Evolutionary conservation across 257 asterid genomes (phyloP), one percentile per base, ranked within the genome.

Genomic region (Coffea canephora): DNA sequence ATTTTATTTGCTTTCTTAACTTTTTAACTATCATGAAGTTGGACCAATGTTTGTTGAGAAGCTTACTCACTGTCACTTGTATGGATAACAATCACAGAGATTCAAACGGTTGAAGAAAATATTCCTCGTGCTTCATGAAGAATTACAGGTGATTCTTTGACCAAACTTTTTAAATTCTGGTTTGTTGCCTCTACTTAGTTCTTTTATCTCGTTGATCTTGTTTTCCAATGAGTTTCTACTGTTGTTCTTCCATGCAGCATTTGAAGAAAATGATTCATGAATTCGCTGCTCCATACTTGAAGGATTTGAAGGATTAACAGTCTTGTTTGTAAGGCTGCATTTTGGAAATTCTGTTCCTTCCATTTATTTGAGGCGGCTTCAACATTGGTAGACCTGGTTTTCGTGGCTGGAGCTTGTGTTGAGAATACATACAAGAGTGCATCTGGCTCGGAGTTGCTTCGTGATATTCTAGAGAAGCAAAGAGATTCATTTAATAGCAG

Each of bases 211-310:
- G 66, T 71, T 67, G 50, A 43, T 13, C 31, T 65, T 75, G 21
- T 65, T 55, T 71, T 65, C 27, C 74, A 80, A 68, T 82, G 80
- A 39, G 8, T 71, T 74, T 79, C 57, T 50, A 81, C 9, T 65
- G 8, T 27, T 65, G 8, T 80, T 74, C 84, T 39, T 78, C 27
- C 70, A 3, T 83, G 82, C 94, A 96, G 99, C 88, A 88, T 84
- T 80, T 96, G 89, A 96, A 96, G 94, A 90, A 83, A 88, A 87
- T 85, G 96, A 94, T 96, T 21, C 83, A 80, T 82, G 96, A 89
- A 75, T 96, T 82, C 79, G 95, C 90, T 55, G 83, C 86, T 82
- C 89, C 94, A 52, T 86, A 87, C 77, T 74, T 71, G 69, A 83
- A 86, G 74, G 89, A 83, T 23, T 75, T 83, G 88, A 88, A 67